Conservation (phyloP, 2,329 filamentous ascomycete species). For the Alternaria metachromatica region DNA sequence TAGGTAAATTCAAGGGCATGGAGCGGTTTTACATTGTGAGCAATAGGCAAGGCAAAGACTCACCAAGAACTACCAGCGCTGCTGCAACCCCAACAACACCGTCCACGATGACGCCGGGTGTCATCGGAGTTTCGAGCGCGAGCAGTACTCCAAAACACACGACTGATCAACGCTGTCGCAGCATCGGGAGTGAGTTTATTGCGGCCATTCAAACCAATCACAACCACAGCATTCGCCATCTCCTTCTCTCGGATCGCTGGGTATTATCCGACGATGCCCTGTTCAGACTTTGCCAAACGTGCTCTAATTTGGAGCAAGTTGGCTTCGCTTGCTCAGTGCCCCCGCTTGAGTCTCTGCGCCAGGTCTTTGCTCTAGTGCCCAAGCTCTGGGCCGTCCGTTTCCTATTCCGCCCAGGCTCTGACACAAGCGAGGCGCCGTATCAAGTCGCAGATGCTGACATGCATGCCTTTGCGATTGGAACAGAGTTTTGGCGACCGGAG, state of each 20-base stretch:
- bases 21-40: conserved; percentile 62
- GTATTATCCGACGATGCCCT: conserved; percentile 57
- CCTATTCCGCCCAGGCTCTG: conserved; percentile 38
- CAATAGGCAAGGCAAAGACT: conserved; percentile 30
- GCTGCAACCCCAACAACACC: conserved; percentile 40
- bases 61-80: conserved; percentile 33
- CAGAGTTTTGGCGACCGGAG: conserved; percentile 44
- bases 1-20: conserved; percentile 53
- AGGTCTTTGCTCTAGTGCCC: conserved; percentile 46
- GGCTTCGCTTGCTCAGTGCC: conserved; percentile 63
- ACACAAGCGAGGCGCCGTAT: conserved; percentile 35
- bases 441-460: conserved; percentile 34
- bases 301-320: conserved; percentile 66
- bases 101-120: conserved; percentile 28
- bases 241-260: conserved; percentile 65
- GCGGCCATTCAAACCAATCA: conserved; percentile 60
- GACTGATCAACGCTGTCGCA: conserved; percentile 40
- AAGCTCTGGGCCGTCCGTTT: conserved; percentile 53
- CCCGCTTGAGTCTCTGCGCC: conserved; percentile 47
- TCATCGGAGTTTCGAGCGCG: conserved; percentile 22
- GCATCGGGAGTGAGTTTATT: conserved; percentile 55
- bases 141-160: conserved; percentile 31
- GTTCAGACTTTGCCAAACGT: conserved; percentile 59
- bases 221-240: conserved; percentile 60
- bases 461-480: conserved; percentile 40